These are phyloP conservation scores for Sparassis latifolia DNA, from an alignment of 1,284 basidiomycete genomes.

Conservation along the genomic window DNA sequence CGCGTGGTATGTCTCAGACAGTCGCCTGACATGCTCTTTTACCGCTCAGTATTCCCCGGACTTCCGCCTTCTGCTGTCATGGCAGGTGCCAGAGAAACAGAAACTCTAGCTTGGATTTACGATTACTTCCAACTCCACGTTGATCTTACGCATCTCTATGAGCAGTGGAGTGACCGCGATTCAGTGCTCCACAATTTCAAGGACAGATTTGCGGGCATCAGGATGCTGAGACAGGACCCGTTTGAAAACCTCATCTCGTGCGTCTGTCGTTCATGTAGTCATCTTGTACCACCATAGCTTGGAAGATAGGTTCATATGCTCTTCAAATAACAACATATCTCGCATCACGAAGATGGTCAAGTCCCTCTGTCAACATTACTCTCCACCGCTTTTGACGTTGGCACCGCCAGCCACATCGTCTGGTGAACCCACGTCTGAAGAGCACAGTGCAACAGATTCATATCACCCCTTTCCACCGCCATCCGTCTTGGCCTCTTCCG, in stretches of 20 bases:
- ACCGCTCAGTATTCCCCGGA: slow-evolving; percentile 60
- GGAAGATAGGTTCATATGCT: slow-evolving; percentile 85
- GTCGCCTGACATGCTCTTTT: slow-evolving; percentile 59
- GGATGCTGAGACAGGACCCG: slow-evolving; percentile 88
- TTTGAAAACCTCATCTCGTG: slow-evolving; percentile 94
- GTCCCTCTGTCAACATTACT: slow-evolving; percentile 64
- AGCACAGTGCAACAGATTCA: slow-evolving; percentile 21
- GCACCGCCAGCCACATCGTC: slow-evolving; percentile 28
- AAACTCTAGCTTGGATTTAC: slow-evolving; percentile 72
- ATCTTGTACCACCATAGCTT: not conserved
- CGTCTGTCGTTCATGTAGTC: slow-evolving; percentile 28
- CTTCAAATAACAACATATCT: slow-evolving; percentile 94
- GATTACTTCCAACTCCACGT: slow-evolving; percentile 90
- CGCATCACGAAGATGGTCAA: slow-evolving; percentile 90
- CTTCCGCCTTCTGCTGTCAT: slow-evolving; percentile 27
- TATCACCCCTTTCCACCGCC: slow-evolving; percentile 89
- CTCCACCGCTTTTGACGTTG: slow-evolving; percentile 53
- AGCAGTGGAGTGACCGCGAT: slow-evolving; percentile 74
- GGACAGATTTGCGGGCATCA: slow-evolving; percentile 57
- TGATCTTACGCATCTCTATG: slow-evolving; percentile 72
- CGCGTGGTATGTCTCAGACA: slow-evolving; percentile 83
- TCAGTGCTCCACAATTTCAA: slow-evolving; percentile 65
- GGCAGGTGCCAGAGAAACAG: slow-evolving; percentile 36
- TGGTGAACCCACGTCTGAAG: not conserved
- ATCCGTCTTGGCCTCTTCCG: slow-evolving; percentile 51